Base-by-base conservation (phyloP, 2,329 filamentous ascomycete genomes). In the Colletotrichum endophyticum region DNA sequence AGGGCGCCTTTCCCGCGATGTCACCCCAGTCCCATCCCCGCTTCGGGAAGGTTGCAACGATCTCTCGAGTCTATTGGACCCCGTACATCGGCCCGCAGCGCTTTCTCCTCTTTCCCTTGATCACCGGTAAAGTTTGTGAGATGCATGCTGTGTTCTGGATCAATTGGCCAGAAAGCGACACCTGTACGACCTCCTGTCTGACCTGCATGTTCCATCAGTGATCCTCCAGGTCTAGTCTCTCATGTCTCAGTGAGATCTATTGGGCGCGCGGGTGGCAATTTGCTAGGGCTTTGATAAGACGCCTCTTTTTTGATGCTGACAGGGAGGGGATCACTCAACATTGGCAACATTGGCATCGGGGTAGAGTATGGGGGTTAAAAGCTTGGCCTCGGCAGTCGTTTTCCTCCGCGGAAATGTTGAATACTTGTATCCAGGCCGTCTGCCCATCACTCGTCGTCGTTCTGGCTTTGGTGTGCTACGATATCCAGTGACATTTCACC, bases 221-320 rank as follows among this genome's bases (percentile, higher is more conserved):
- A 62, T 53, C 27, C 56, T 66, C 57, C 62, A 11, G 36, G 56
- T 4, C 53, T 71, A 61, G 63, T 19, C 25, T 16, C 7, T 30
- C 36, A 34, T 49, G 30, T n/a, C 49, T 22, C 44, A 39, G 56
- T 30, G 19, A n/a, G 66, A 25, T 57, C 71, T 70, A 44, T 16
- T 62, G 28, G 53, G 16, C 22, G 53, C 28, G 66, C 69, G n/a
- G 49, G 62, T 63, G 69, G 62, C 69, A 27, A 75, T 30, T 4
- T 27, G 28, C 25, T 72, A 62, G 68, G 36, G 49, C 49, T 72
- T 62, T 75, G 61, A 59, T 75, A 75, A 75, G 72, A 49, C 59
- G 28, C 25, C 36, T 22, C 44, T 49, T 49, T 49, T 49, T 19
- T 16, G 16, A 30, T 69, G 63, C 64, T 62, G 66, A 70, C 66